Percentiles rank a stretch among this genome's conserved stretches.
Evolutionary conservation across 305 asterid genomes (phyloP).

Genomic region (Fraxinus angustifolia): DNA sequence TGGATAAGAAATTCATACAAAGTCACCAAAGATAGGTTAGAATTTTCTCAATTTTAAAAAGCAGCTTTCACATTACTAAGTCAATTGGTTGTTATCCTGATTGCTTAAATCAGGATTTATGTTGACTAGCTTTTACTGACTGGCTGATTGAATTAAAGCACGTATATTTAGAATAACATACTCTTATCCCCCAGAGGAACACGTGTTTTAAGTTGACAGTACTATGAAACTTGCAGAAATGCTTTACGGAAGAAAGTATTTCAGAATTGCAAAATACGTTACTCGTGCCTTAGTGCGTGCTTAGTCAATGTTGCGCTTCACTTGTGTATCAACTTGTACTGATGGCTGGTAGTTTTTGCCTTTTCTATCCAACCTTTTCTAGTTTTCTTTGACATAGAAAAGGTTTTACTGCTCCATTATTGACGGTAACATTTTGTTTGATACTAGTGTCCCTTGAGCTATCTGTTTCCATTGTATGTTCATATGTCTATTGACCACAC

Average conservation of each 20-base stretch:
- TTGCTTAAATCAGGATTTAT: not conserved
- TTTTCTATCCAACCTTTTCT: not conserved
- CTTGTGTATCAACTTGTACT: not conserved
- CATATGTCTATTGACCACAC: not conserved
- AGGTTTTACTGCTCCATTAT: not conserved
- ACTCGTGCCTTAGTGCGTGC: not conserved
- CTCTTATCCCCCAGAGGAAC: not conserved
- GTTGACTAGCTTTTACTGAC: not conserved
- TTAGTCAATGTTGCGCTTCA: not conserved
- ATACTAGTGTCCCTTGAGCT: not conserved
- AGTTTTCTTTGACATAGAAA: not conserved
- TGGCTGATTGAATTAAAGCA: not conserved
- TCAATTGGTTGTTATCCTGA: not conserved
- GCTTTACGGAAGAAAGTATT: not conserved
- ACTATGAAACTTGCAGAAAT: not conserved
- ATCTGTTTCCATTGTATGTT: not conserved
- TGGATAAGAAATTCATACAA: conserved; percentile 98
- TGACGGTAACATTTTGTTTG: not conserved
- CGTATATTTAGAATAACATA: not conserved
- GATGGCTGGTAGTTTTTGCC: not conserved
- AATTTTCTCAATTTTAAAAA: not conserved
- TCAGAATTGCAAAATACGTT: not conserved
- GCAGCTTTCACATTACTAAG: not conserved
- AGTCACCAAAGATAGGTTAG: conserved; percentile 93
- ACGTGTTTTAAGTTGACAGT: not conserved